Base-by-base conservation (phyloP, 306 rosid species). In the cucumber (Cucumis sativus) region DNA sequence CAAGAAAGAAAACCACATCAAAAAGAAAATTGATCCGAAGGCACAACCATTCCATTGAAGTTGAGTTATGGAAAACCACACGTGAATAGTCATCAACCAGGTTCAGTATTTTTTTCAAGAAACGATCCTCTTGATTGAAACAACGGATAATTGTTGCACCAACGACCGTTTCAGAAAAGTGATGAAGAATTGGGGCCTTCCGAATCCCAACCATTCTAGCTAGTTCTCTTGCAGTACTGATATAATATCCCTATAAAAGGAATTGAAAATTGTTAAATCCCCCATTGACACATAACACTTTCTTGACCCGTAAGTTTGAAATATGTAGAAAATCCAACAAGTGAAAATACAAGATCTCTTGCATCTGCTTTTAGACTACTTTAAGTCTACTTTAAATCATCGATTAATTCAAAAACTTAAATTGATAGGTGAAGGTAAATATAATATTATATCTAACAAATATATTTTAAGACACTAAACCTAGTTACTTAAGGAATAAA, bases 1-100 rank as follows among this genome's bases (percentile, higher is more conserved):
- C 89, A 18, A 87, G 79, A 70, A 88, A 89, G 84, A 85, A 93
- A 37, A 86, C 95, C 16, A 89, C 49, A 76, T 93, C 91, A 74
- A 93, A 91, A 49, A 93, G 90, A 71, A 91, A 93, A 80, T 91
- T 91, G 83, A 91, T 88, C 41, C 95, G 88, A 54, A 89, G 83
- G 3, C 89, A 93, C 68, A 93, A 80, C 98, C 98, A 91, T 81
- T 93, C 96, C 98, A 91, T 89, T 74, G 95, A 84, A 45, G 92
- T 96, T 62, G 80, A 83, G 77, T 91, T 93, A 85, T 91, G 88
- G 86, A 93, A 93, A 51, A 84, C 89, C 61, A 93, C 88, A 10
- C 95, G 82, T 77, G 96, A 93, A 81, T 84, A 85, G 77, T 88
- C 95, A 73, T 93, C 93, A 12, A 84, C 78, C 16, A 93, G 80